Conservation (phyloP, 1,284 basidiomycete genomes). For the Ceratobasidium theobromae region DNA sequence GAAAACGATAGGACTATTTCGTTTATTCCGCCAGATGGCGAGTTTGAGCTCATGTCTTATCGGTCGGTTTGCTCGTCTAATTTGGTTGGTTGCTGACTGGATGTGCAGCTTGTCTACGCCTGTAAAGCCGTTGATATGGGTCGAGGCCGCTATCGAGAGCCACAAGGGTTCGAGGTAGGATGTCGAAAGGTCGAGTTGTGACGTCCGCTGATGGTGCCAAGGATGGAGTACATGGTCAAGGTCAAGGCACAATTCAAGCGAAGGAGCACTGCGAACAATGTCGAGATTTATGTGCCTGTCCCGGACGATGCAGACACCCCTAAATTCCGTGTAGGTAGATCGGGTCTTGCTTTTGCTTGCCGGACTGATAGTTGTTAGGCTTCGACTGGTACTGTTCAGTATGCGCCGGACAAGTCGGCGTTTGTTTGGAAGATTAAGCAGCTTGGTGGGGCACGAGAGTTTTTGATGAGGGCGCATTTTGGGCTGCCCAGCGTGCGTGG, state of each 20-base stretch:
- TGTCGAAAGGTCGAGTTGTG: too few relatives aligned
- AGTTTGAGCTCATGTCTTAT: conserved; percentile 98
- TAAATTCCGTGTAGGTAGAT: conserved; percentile 85
- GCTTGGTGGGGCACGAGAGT: conserved; percentile 88
- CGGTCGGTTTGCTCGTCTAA: conserved; percentile 45
- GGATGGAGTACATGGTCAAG: conserved; percentile 99
- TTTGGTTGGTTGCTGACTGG: too few relatives aligned
- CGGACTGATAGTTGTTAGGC: too few relatives aligned
- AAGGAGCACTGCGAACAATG: conserved; percentile 95
- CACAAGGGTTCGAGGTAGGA: conserved; percentile 70
- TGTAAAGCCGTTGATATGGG: conserved; percentile 98
- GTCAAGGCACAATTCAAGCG: conserved; percentile 98
- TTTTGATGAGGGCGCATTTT: conserved; percentile 95
- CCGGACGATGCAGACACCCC: conserved; percentile 98
- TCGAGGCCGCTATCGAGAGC: conserved; percentile 94
- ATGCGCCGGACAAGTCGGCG: conserved; percentile 92
- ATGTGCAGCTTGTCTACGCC: conserved; percentile 55
- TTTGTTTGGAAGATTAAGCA: conserved; percentile 99
- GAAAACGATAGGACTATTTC: conserved; percentile 99
- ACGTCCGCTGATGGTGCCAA: conserved; percentile 31
- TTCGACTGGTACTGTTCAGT: conserved; percentile 88
- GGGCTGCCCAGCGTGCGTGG: conserved; percentile 86
- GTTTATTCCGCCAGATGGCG: conserved; percentile 98
- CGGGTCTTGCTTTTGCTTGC: too few relatives aligned
- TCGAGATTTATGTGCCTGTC: conserved; percentile 97